phyloP scores from a whole-genome alignment of 805 yeast species.

The Cyberlindnera japonica region DNA sequence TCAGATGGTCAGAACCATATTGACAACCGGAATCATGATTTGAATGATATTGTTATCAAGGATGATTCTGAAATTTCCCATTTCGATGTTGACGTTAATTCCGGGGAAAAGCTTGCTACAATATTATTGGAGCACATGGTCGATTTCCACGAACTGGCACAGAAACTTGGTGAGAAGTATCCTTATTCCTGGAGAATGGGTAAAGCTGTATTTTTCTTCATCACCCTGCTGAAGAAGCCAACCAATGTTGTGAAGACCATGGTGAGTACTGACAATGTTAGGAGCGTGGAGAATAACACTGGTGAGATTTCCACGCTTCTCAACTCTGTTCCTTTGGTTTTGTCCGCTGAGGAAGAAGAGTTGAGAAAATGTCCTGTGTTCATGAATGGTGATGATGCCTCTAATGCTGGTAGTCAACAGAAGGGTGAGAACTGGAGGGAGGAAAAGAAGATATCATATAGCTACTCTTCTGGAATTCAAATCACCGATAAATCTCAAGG shows the following conservation, averaged over 20 bases:
- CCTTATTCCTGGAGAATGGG: conserved; percentile 67
- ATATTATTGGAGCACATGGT: conserved; percentile 39
- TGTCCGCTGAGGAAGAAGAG: conserved; percentile 23
- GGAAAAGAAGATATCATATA: too few relatives aligned
- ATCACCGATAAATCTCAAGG: too few relatives aligned
- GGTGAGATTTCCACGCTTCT: conserved; percentile 21
- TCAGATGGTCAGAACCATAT: conserved; percentile 13
- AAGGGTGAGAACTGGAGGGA: too few relatives aligned
- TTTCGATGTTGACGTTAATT: conserved; percentile 33
- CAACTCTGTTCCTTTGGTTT: conserved; percentile 24
- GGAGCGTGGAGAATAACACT: conserved; percentile 21
- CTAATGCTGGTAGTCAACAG: too few relatives aligned
- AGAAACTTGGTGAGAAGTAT: conserved; percentile 51
- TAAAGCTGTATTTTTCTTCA: conserved; percentile 48
- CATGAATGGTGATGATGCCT: conserved; percentile 11
- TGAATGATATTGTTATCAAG: conserved; percentile 18
- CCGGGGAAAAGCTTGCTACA: conserved; percentile 36
- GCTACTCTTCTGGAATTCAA: too few relatives aligned
- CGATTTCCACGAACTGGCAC: conserved; percentile 37
- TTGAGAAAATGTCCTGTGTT: conserved; percentile 15
- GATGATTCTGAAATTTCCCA: conserved; percentile 20
- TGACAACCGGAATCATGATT: conserved; percentile 25
- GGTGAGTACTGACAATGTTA: conserved; percentile 22
- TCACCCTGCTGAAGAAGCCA: conserved; percentile 35
- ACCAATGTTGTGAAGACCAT: conserved; percentile 23